phyloP scores from a whole-genome alignment of 2,329 filamentous ascomycete genomes.

The Fusarium succisae region DNA sequence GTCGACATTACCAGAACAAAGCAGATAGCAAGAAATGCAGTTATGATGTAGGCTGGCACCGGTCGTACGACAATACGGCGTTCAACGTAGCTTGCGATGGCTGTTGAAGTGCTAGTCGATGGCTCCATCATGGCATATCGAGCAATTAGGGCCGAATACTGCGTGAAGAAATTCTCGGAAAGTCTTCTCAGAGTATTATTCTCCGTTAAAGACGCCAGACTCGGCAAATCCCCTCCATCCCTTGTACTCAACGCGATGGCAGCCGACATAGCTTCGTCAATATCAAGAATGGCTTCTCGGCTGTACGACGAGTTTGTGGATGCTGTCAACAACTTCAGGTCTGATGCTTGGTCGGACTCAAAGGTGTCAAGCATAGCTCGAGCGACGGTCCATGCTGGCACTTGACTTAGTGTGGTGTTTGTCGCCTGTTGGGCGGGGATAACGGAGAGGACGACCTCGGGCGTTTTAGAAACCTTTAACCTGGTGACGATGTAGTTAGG shows the following conservation, averaged over 20 bases:
- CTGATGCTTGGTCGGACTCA: not conserved
- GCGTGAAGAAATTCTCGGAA: constrained; percentile 45
- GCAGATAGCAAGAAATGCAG: constrained; percentile 42
- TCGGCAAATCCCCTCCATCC: constrained; percentile 25
- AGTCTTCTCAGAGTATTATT: constrained; percentile 38
- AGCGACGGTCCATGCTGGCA: constrained; percentile 35
- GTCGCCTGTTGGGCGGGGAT: not conserved
- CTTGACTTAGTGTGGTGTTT: constrained; percentile 30
- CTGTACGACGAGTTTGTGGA: constrained; percentile 31
- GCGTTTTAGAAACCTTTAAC: constrained; percentile 29
- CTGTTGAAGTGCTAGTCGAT: constrained; percentile 27
- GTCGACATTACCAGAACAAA: constrained; percentile 34
- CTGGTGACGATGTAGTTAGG: constrained; percentile 35
- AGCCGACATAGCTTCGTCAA: constrained; percentile 47
- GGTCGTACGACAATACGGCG: constrained; percentile 46
- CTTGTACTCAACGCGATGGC: constrained; percentile 44
- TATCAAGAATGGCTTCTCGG: constrained; percentile 39
- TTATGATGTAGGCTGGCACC: constrained; percentile 46
- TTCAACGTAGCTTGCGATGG: constrained; percentile 39
- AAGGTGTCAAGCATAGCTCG: constrained; percentile 35
- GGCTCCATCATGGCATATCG: constrained; percentile 44
- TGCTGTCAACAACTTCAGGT: constrained; percentile 5
- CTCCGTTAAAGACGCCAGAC: constrained; percentile 40
- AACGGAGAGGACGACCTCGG: constrained; percentile 23
- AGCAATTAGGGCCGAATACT: constrained; percentile 48